A percentile compares a stretch with the other conserved stretches of the same genome.
These are phyloP conservation scores for Phialocephala sp. DNA, from an alignment of 2,329 filamentous ascomycete genomes.

Conservation along the genomic window DNA sequence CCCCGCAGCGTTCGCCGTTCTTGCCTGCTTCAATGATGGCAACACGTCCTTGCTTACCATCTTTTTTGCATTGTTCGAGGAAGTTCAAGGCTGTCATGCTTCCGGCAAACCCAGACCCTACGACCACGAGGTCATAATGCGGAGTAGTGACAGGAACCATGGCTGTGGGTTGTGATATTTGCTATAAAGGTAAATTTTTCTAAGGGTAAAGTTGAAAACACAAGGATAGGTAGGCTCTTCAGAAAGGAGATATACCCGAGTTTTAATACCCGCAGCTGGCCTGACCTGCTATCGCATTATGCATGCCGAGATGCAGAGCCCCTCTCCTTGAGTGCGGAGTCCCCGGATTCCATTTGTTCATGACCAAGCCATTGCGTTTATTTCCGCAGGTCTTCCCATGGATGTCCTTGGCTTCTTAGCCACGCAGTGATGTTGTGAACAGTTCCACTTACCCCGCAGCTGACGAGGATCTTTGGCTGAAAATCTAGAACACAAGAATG, in stretches of 20 bases:
- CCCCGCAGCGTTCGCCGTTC: slow-evolving; percentile 48
- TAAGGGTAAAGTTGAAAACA: background rate
- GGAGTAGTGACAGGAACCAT: slow-evolving; percentile 7
- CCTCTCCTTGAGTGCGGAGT: background rate
- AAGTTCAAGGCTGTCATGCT: slow-evolving; percentile 49
- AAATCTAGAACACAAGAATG: background rate
- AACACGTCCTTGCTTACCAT: slow-evolving; percentile 45
- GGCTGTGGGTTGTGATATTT: background rate
- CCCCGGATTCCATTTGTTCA: background rate
- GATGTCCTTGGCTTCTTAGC: background rate
- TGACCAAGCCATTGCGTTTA: background rate
- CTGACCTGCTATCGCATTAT: background rate
- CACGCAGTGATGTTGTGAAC: background rate
- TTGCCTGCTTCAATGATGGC: slow-evolving; percentile 48
- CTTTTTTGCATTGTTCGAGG: slow-evolving; percentile 46
- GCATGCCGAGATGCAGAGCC: background rate
- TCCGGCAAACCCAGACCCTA: slow-evolving; percentile 49
- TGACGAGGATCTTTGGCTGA: background rate
- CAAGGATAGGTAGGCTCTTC: background rate
- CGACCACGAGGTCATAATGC: slow-evolving; percentile 40
- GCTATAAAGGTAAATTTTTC: background rate
- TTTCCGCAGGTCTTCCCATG: background rate
- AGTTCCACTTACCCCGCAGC: background rate
- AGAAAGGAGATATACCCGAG: background rate
- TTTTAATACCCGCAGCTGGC: background rate